Base-by-base conservation (phyloP, 805 yeast species). In the Cyberlindnera japonica region DNA sequence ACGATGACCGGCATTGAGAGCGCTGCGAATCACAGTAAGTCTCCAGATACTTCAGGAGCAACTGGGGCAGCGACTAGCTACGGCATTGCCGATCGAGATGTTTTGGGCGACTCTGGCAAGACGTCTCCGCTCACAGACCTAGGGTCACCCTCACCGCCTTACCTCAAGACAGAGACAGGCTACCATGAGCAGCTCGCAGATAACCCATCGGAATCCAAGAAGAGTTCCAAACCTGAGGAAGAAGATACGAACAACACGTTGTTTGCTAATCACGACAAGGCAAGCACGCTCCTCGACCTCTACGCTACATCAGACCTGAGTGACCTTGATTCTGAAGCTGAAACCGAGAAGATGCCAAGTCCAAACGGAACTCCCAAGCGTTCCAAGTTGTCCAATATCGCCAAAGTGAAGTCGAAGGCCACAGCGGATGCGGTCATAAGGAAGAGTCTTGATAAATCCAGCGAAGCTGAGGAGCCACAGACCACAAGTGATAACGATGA, bases 291-390 rank as follows among this genome's bases (percentile, higher is more conserved):
- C 18, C 30, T 27, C 12, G 19, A 27, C 7, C 30, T 27, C 13
- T 55, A 55, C 40, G 55, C 49, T 30, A 49, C 56, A 14, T 65
- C 71, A 29, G 84, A 77, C 41, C 60, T 77, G 47, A 79, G 75
- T 35, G 83, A 77, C 39, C 68, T 76, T 42, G 79, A 79, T 50
- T 82, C 93, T 13, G 96, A 89, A 62, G 95, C 93, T 14, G 97
- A 89, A 58, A 89, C 97, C 0, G 96, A 89, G 57, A 82, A 77
- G 52, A 78, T 88, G 86, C 91, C 79, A 32, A 33, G 35, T n/a
- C 35, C 38, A 2, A 57, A 63, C 47, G 58, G 64, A 43, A 36
- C 38, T 3, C 33, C 41, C 6, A 51, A 43, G 45, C 54, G 50
- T 31, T 67, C 74, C 8, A 59, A 66, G 53, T 61, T 72, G 45